Evolutionary conservation across 2,329 filamentous ascomycete genomes (phyloP), one percentile per base, ranked within the genome.

Genomic region (Pseudopithomyces chartarum): DNA sequence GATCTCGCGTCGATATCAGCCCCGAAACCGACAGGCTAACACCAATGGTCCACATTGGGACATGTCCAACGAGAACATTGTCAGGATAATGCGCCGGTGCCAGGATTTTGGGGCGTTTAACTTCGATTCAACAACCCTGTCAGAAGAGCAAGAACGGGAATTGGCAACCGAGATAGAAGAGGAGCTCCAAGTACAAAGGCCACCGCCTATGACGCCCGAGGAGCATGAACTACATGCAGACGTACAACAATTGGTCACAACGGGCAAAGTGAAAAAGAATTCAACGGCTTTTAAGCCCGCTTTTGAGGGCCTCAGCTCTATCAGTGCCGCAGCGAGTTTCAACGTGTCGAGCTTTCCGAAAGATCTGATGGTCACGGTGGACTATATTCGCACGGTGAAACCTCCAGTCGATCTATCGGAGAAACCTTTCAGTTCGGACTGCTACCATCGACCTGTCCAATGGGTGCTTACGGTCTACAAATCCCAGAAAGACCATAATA

Each of bases 91-190:
- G 2, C 39, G 53, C 4, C 60, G 56, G 26, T 74, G 62, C 54
- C 57, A 51, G 6, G 60, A 66, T 1, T 73, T 74, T 39, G 56
- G 65, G 3, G 68, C 71, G 5, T 57, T 68, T 40, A 52, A 65
- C 2, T 63, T 79, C 23, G 60, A 68, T 1, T 64, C 76, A 0
- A 74, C 77, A 0, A 72, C 74, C 0, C 71, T 90, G 0, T 75
- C 84, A 2, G 87, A 90, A 63, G 89, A 91, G 55, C 87, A 91
- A 60, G 88, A 91, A 65, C 80, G 88, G 0, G 89, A 91, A 59
- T 75, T 91, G 0, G 79, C 85, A 0, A 86, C 85, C 0, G 88
- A 92, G 58, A 80, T 84, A 0, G 85, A 91, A 60, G 73, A 82
- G 23, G 85, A 91, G 63, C 75, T 80, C 1, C 75, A 89, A 47